Conservation (phyloP, 495 filamentous ascomycete genomes). For the Lasiosphaeris hirsuta region DNA sequence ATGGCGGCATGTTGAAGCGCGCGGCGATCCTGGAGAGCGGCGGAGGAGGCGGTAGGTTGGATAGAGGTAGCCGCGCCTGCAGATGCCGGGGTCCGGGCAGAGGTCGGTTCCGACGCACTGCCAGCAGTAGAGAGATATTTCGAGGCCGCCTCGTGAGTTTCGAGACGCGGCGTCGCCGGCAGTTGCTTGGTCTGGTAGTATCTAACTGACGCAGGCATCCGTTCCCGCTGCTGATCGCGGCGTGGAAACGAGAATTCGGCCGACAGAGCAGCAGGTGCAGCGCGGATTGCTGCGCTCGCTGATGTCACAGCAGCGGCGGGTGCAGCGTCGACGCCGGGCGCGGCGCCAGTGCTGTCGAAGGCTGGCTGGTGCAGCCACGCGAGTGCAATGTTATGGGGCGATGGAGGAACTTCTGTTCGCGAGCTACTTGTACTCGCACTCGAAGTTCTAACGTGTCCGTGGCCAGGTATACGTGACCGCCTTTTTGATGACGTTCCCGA, state of each 20-base stretch:
- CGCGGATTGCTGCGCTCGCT: conserved; percentile 4
- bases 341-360: conserved; percentile 14
- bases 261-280: conserved; percentile 2
- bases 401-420: conserved; percentile 20
- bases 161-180: conserved; percentile 34
- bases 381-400: conserved; percentile 11
- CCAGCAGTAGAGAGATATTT: conserved; percentile 25
- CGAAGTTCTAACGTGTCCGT: conserved; percentile 28
- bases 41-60: conserved; percentile 17
- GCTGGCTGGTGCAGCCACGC: conserved; percentile 18
- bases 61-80: conserved; percentile 14
- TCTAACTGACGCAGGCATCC: conserved; percentile 24
- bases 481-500: conserved; percentile 25
- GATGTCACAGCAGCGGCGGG: conserved; percentile 6
- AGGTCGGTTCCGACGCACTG: conserved; percentile 27
- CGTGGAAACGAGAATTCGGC: conserved; percentile 15
- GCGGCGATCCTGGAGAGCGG: conserved; percentile 26
- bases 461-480: conserved; percentile 27
- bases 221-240: conserved; percentile 23
- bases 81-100: conserved; percentile 27
- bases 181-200: conserved; percentile 38
- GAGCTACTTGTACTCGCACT: conserved; percentile 35
- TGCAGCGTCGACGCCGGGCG: background rate
- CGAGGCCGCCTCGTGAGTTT: conserved; percentile 30
- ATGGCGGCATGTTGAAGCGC: conserved; percentile 37